phyloP scores from a whole-genome alignment of 352 stramenopile species.

The Phytophthora agathidicida region DNA sequence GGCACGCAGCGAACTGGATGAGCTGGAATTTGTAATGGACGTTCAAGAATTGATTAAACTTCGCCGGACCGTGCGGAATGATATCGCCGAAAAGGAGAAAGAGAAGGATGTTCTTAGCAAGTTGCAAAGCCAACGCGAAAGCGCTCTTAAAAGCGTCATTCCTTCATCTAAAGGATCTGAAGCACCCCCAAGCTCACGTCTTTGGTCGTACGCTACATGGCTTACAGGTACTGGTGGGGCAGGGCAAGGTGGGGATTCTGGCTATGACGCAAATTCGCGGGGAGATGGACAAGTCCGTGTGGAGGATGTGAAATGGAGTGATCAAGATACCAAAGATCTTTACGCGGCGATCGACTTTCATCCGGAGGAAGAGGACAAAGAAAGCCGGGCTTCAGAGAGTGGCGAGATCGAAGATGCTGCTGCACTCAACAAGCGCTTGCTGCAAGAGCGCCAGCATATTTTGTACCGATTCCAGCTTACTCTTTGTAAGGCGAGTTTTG shows the following conservation, averaged over 20 bases:
- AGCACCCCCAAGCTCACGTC: constrained; percentile 44
- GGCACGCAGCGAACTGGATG: constrained; percentile 54
- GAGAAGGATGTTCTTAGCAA: constrained; percentile 38
- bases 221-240: constrained; percentile 39
- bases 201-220: constrained; percentile 85
- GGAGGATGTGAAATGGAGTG: constrained; percentile 78
- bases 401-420: constrained; percentile 27
- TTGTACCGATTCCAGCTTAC: constrained; percentile 81
- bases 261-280: neutral
- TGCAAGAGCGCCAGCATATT: constrained; percentile 66
- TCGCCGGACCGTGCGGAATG: constrained; percentile 52
- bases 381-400: constrained; percentile 19
- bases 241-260: constrained; percentile 14
- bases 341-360: constrained; percentile 87
- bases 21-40: constrained; percentile 73
- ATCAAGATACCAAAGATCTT: constrained; percentile 83
- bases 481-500: constrained; percentile 60
- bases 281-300: constrained; percentile 24
- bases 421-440: constrained; percentile 25
- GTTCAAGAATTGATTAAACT: constrained; percentile 75
- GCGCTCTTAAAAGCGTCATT: constrained; percentile 3
- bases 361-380: constrained; percentile 44
- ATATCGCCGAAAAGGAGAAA: constrained; percentile 49
- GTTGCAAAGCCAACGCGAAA: constrained; percentile 35
- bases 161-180: constrained; percentile 13